Conservation (phyloP, 1,139 yeast species). For the Pneumocystis oryctolagi region DNA sequence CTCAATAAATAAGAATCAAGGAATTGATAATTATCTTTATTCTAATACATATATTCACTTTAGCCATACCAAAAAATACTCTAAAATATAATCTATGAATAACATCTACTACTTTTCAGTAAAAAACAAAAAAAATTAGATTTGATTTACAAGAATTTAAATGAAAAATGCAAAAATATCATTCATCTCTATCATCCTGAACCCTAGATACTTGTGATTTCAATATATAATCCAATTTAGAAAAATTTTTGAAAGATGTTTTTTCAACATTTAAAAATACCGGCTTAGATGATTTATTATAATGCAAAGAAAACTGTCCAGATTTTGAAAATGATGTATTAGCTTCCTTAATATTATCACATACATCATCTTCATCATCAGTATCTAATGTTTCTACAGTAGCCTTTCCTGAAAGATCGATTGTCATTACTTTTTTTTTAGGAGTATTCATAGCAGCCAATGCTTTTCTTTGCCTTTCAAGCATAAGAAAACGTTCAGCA, state of each 20-base stretch:
- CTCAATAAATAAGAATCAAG: background rate
- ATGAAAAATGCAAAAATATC: background rate
- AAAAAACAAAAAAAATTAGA: background rate
- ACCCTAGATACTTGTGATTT: background rate
- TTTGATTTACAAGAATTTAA: background rate
- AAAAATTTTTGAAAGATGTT: background rate
- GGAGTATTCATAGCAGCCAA: conserved; percentile 19
- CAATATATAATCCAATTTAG: background rate
- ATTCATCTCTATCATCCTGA: background rate
- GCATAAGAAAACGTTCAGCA: conserved; percentile 64
- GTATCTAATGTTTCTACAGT: background rate
- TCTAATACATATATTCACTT: background rate
- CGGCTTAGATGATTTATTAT: background rate
- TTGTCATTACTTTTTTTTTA: conserved; percentile 10
- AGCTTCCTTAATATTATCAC: background rate
- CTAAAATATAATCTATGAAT: background rate
- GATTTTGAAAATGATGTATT: background rate
- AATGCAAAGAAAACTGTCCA: background rate
- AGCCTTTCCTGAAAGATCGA: conserved; percentile 4
- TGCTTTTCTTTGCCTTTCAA: conserved; percentile 70
- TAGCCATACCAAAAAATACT: background rate
- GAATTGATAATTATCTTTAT: background rate
- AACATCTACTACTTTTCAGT: background rate
- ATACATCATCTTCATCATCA: background rate
- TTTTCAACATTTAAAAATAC: background rate